A percentile compares a stretch with the other conserved stretches of the same genome.
phyloP scores from a whole-genome alignment of 2,329 filamentous ascomycete species.

The Orbilia ellipsospora region DNA sequence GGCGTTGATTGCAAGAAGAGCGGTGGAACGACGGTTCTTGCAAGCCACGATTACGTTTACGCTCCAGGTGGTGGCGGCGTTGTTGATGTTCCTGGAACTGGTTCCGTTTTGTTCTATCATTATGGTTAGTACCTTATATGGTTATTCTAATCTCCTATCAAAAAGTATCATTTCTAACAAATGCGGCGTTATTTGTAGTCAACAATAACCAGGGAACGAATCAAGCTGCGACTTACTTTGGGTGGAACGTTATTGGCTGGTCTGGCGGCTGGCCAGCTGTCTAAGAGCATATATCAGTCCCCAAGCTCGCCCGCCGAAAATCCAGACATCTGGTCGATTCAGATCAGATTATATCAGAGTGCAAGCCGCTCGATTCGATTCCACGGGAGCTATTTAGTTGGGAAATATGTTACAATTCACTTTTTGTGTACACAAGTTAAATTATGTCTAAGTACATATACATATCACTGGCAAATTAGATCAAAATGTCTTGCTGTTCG shows the following conservation, averaged over 20 bases:
- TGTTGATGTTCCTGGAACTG: constrained; percentile 65
- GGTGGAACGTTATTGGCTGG: constrained; percentile 63
- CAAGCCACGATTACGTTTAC: constrained; percentile 71
- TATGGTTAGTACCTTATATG: constrained; percentile 63
- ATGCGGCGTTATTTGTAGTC: constrained; percentile 59
- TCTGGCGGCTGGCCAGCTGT: constrained; percentile 63
- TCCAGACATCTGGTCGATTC: too few relatives aligned
- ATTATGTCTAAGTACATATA: too few relatives aligned
- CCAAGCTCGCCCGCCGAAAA: too few relatives aligned
- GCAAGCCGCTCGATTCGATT: too few relatives aligned
- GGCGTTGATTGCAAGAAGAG: constrained; percentile 68
- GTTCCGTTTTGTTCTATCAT: constrained; percentile 72
- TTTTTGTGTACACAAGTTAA: too few relatives aligned
- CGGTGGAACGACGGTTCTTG: constrained; percentile 72
- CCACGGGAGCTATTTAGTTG: too few relatives aligned
- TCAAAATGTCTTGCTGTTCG: too few relatives aligned
- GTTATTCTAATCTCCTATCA: not conserved
- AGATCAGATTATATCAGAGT: too few relatives aligned
- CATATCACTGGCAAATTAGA: too few relatives aligned
- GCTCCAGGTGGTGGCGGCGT: constrained; percentile 74
- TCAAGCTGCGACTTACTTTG: constrained; percentile 64
- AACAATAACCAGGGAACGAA: constrained; percentile 67
- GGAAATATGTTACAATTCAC: too few relatives aligned
- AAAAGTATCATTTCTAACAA: not conserved
- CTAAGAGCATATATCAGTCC: too few relatives aligned